These are phyloP conservation scores for Apostasia shenzhenica DNA, from an alignment of 106 monocot species.

Conservation along the genomic window DNA sequence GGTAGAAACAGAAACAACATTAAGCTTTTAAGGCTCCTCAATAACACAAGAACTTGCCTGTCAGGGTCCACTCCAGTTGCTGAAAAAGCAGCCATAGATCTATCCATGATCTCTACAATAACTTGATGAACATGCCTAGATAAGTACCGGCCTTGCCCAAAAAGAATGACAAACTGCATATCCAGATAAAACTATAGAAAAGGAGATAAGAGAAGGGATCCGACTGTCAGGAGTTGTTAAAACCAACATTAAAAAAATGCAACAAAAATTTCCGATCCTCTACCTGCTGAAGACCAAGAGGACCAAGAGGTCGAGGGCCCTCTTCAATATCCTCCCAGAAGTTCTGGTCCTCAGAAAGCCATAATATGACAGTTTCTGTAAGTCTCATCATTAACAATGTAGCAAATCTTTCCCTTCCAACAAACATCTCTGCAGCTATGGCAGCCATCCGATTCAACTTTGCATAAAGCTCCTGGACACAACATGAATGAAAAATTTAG, in stretches of 20 bases:
- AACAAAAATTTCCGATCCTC: not conserved
- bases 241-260: not conserved
- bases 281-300: conserved; percentile 86
- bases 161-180: conserved; percentile 88
- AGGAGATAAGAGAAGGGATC: not conserved
- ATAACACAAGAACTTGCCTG: conserved; percentile 29
- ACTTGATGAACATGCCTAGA: conserved; percentile 87
- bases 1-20: too few species aligned
- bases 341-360: conserved; percentile 77
- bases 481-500: conserved; percentile 2
- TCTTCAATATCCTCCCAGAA: conserved; percentile 97
- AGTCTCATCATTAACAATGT: conserved; percentile 85
- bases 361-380: conserved; percentile 82
- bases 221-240: not conserved
- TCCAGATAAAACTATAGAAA: conserved; percentile 85
- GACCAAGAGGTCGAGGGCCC: conserved; percentile 68
- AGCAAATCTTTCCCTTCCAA: conserved; percentile 90
- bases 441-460: conserved; percentile 78
- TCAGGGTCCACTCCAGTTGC: conserved; percentile 79
- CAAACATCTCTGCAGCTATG: conserved; percentile 84
- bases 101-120: conserved; percentile 71
- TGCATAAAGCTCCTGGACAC: conserved; percentile 68
- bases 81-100: conserved; percentile 83
- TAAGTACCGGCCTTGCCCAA: conserved; percentile 83
- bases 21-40: too few species aligned